Percentiles rank a stretch among this genome's conserved stretches.
phyloP scores from a whole-genome alignment of 2,329 filamentous ascomycete species.

The Ascochyta clinopodiicola region DNA sequence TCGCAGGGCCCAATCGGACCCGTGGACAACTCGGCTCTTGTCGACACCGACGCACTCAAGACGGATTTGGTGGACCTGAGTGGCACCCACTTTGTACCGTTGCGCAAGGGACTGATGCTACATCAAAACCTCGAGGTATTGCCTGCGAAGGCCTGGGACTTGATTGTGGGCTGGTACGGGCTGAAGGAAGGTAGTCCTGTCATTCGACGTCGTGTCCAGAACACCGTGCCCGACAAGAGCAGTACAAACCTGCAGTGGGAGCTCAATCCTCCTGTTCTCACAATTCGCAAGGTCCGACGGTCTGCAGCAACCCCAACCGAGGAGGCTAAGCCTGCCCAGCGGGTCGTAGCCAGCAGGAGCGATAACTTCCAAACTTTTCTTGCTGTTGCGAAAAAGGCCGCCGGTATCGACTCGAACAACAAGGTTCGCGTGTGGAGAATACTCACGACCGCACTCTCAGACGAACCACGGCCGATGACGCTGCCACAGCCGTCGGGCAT shows the following conservation, averaged over 20 bases:
- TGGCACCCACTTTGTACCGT: slow-evolving; percentile 68
- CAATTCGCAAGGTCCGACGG: slow-evolving; percentile 77
- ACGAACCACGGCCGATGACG: slow-evolving; percentile 30
- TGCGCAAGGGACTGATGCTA: slow-evolving; percentile 70
- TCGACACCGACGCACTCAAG: slow-evolving; percentile 32
- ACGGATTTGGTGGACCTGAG: slow-evolving; percentile 47
- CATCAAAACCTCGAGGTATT: slow-evolving; percentile 79
- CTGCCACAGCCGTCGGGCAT: slow-evolving; percentile 47
- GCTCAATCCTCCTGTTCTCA: slow-evolving; percentile 83
- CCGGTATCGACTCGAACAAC: slow-evolving; percentile 70
- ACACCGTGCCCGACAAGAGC: slow-evolving; percentile 67
- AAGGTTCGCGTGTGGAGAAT: slow-evolving; percentile 82
- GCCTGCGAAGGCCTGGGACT: slow-evolving; percentile 79
- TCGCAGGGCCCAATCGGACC: slow-evolving; percentile 73
- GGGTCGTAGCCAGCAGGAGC: slow-evolving; percentile 73
- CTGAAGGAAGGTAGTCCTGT: slow-evolving; percentile 71
- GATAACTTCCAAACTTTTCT: slow-evolving; percentile 78
- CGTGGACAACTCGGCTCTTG: slow-evolving; percentile 84
- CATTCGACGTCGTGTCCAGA: slow-evolving; percentile 78
- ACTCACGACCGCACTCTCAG: slow-evolving; percentile 53
- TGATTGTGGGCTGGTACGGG: slow-evolving; percentile 84
- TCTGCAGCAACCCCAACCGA: slow-evolving; percentile 67
- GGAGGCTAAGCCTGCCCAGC: slow-evolving; percentile 66
- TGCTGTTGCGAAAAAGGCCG: slow-evolving; percentile 71
- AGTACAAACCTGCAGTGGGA: slow-evolving; percentile 78